Evolutionary conservation across 306 rosid genomes (phyloP).

Genomic region (Rosa rugosa): DNA sequence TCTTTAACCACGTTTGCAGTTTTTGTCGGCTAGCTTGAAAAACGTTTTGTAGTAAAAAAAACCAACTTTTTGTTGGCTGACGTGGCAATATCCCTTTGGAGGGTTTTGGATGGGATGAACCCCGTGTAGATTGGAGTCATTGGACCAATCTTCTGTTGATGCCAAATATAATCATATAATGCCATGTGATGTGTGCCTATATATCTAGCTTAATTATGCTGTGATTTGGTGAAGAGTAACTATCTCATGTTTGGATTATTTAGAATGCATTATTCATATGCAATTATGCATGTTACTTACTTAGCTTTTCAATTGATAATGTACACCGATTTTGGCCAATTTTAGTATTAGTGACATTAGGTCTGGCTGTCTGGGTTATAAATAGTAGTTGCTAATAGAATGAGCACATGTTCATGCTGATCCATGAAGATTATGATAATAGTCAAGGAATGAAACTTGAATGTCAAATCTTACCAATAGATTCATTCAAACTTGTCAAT

Average conservation of each 20-base stretch:
- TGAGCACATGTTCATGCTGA: slow-evolving; percentile 1
- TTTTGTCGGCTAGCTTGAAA: background rate
- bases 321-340: background rate
- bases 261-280: background rate
- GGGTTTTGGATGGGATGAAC: slow-evolving; percentile 16
- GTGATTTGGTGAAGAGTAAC: background rate
- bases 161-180: background rate
- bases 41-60: background rate
- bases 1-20: slow-evolving; percentile 17
- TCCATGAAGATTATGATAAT: background rate
- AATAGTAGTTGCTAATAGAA: background rate
- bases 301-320: background rate
- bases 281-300: background rate
- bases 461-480: background rate
- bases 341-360: background rate
- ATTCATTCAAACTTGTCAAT: background rate
- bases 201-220: background rate
- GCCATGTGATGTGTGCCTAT: background rate
- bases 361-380: background rate
- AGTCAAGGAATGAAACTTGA: background rate
- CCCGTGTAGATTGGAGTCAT: background rate
- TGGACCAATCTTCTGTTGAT: background rate
- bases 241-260: background rate
- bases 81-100: slow-evolving; percentile 26
- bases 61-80: background rate